Evolutionary conservation across 2,329 filamentous ascomycete species (phyloP), one percentile per base, ranked within the genome.

Genomic region (Penicillium sp.): DNA sequence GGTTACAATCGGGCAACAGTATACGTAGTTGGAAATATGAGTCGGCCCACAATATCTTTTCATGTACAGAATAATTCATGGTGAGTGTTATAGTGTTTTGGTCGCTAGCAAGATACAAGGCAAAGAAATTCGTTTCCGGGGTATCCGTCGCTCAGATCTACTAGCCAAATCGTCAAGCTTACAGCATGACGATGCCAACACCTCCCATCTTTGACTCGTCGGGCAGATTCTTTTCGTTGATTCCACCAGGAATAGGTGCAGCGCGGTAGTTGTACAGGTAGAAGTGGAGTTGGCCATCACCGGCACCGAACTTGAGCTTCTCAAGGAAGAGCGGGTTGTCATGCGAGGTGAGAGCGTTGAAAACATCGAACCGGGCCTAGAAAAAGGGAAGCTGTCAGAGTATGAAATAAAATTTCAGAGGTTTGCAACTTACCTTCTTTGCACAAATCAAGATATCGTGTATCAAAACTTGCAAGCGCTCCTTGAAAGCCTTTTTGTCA

Each of bases 261-360:
- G 89, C 88, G 49, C 89, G 84, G 77, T 96, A 99, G 74, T 99
- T 99, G 80, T 95, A 99, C 28, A 99, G 77, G 71, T 99, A 99
- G 74, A 91, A 99, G 72, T 99, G 90, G 61, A 99, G 77, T 69
- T 93, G 89, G 39, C 93, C 93, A 68, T 99, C 93, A 28, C 93
- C 93, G 4, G 87, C 85, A 37, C 92, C 93, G 64, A 96, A 99
- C 71, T 95, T 95, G 66, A 96, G 89, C 59, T 96, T 80, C 66
- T 92, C 86, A 5, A 99, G 78, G 80, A 99, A 97, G 16, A 97
- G 79, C 0, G 84, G 87, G 70, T 99, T 99, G 71, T 99, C 92
- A 72, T 95, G 86, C 33, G 96, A 79, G 0, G 91, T 95, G 47
- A 99, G 79, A 0, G 90, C 92, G 65, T 99, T 99, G 78, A 97